phyloP scores from a whole-genome alignment of 768 basidiomycete genomes.

The Kwoniella bestiolae region DNA sequence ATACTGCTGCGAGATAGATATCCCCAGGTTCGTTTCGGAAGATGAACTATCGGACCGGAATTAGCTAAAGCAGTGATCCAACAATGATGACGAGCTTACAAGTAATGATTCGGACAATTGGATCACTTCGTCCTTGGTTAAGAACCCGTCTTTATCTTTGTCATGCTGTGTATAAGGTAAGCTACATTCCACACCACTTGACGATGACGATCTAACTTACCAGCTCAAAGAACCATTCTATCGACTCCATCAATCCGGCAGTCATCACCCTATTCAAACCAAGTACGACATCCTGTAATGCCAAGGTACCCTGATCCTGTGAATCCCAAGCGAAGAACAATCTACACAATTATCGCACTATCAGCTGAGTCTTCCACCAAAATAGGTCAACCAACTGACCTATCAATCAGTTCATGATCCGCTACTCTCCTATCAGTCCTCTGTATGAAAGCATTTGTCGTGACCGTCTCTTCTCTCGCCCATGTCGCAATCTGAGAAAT shows the following conservation, averaged over 20 bases:
- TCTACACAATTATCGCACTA: constrained; percentile 6
- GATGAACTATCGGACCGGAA: constrained; percentile 88
- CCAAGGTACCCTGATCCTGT: constrained; percentile 76
- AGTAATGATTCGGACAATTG: constrained; percentile 92
- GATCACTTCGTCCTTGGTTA: constrained; percentile 95
- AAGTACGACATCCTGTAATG: constrained; percentile 78
- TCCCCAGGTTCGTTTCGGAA: constrained; percentile 97
- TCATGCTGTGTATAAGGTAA: constrained; percentile 40
- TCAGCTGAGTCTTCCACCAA: neutral
- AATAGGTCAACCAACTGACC: constrained; percentile 52
- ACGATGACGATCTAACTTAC: constrained; percentile 20
- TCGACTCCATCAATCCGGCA: constrained; percentile 96
- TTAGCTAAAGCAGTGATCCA: neutral
- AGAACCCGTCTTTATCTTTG: constrained; percentile 90
- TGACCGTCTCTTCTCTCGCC: constrained; percentile 92
- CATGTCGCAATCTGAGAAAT: constrained; percentile 91
- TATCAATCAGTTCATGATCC: constrained; percentile 93
- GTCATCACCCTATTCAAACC: constrained; percentile 92
- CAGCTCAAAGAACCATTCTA: constrained; percentile 97
- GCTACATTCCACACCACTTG: neutral
- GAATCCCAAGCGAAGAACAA: constrained; percentile 95
- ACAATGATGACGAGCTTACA: constrained; percentile 58
- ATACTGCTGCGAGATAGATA: constrained; percentile 92
- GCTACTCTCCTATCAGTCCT: constrained; percentile 86
- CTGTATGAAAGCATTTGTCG: constrained; percentile 90